Percentiles rank a stretch among this genome's conserved stretches.
Conservation (phyloP, 2,329 filamentous ascomycete genomes). For the Hypomyces perniciosus region DNA sequence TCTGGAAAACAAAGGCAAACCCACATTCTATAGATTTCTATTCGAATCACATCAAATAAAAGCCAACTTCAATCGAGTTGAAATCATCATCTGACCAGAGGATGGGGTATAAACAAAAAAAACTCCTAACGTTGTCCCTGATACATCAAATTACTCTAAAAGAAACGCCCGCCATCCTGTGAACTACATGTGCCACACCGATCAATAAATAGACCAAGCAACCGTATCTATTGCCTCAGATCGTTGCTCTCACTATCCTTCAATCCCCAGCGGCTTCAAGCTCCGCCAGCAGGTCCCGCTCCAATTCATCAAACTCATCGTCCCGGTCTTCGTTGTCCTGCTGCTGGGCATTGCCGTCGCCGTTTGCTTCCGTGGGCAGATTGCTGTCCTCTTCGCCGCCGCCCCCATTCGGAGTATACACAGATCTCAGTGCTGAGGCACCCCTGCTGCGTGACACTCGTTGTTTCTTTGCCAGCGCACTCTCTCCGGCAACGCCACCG, state of each 20-base stretch:
- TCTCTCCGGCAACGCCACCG: conserved; percentile 28
- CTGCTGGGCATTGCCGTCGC: conserved; percentile 24
- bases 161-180: conserved; percentile 4
- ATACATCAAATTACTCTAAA: conserved; percentile 7
- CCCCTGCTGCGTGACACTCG: conserved; percentile 39
- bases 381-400: conserved; percentile 20
- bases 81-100: conserved; percentile 4
- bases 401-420: conserved; percentile 35
- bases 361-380: conserved; percentile 24
- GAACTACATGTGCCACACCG: background rate
- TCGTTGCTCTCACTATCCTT: conserved; percentile 28
- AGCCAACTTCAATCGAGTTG: background rate
- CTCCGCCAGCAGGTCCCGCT: conserved; percentile 57
- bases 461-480: conserved; percentile 46
- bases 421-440: conserved; percentile 41
- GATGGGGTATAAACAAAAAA: background rate
- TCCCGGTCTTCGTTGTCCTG: conserved; percentile 31
- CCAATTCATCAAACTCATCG: conserved; percentile 51
- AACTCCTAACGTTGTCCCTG: conserved; percentile 2
- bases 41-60: no score
- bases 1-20: background rate
- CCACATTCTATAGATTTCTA: background rate
- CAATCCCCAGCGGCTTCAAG: conserved; percentile 38
- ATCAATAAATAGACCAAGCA: background rate
- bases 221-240: background rate